Percentiles rank a stretch among this genome's conserved stretches.
Conservation (phyloP, 495 filamentous ascomycete genomes). For the Penicillium goetzii region DNA sequence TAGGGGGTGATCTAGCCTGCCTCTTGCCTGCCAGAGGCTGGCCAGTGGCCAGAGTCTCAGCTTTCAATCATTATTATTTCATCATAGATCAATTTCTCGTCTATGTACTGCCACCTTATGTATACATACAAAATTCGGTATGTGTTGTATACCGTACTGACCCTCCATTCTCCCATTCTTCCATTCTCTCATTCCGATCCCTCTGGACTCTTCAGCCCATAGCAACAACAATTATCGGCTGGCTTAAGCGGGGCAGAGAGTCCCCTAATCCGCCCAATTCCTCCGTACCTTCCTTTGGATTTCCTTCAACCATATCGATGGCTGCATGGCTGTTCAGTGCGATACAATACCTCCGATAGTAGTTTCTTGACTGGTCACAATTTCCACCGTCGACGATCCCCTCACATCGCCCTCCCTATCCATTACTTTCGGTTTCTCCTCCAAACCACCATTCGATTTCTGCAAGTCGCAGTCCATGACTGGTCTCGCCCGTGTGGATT, state of each 20-base stretch:
- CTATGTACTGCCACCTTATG: too few species aligned
- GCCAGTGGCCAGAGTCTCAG: not conserved
- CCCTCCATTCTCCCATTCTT: slow-evolving; percentile 22
- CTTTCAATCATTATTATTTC: not conserved
- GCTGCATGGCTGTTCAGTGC: not conserved
- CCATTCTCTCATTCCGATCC: slow-evolving; percentile 21
- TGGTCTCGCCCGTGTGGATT: slow-evolving; percentile 3
- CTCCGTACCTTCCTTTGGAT: not conserved
- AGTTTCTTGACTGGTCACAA: slow-evolving; percentile 39
- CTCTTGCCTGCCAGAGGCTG: not conserved
- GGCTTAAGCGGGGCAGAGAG: not conserved
- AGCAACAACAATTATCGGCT: not conserved
- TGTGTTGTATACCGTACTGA: not conserved
- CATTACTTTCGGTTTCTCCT: not conserved
- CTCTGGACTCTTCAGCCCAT: not conserved
- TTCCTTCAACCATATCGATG: not conserved
- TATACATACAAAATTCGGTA: too few species aligned
- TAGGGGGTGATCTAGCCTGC: too few species aligned
- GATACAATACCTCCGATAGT: not conserved
- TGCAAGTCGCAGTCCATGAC: slow-evolving; percentile 1
- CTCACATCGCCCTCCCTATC: slow-evolving; percentile 25
- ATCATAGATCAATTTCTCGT: slow-evolving; percentile 12
- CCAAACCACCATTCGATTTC: not conserved
- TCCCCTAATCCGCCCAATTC: not conserved
- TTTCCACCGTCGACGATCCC: slow-evolving; percentile 24